A percentile compares a stretch with the other conserved stretches of the same genome.
These are phyloP conservation scores for Quercus rubra DNA, from an alignment of 306 rosid genomes.

Conservation along the genomic window DNA sequence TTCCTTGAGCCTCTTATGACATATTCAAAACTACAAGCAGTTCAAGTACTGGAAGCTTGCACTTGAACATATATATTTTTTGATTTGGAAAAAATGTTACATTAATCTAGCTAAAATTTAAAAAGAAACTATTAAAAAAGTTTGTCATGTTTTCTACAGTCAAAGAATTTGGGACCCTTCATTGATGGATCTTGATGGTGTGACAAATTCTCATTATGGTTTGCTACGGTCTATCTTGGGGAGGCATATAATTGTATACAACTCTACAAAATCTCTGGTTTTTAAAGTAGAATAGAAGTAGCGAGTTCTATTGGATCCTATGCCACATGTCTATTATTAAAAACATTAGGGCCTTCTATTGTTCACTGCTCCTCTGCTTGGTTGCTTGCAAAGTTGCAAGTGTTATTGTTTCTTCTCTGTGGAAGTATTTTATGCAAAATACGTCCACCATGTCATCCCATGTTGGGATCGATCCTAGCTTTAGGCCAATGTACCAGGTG, in stretches of 20 bases:
- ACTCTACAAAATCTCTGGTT: background rate
- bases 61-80: background rate
- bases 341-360: background rate
- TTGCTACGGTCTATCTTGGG: conserved; percentile 42
- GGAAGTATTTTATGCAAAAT: too few relatives aligned
- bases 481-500: too few relatives aligned
- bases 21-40: background rate
- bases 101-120: too few relatives aligned
- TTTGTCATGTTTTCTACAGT: too few relatives aligned
- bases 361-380: too few relatives aligned
- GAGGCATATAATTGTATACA: conserved; percentile 30
- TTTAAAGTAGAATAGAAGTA: background rate
- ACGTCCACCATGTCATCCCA: too few relatives aligned
- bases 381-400: too few relatives aligned
- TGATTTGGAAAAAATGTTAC: too few relatives aligned
- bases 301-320: background rate
- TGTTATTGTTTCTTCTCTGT: too few relatives aligned
- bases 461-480: too few relatives aligned
- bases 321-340: too few relatives aligned
- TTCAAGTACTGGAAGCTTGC: background rate
- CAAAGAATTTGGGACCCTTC: conserved; percentile 23
- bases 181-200: conserved; percentile 19
- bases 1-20: background rate
- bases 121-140: too few relatives aligned
- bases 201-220: conserved; percentile 32